Percentiles rank a stretch among this genome's conserved stretches.
These are phyloP conservation scores for Porcisia hertigi DNA, from an alignment of 208 protist species.

Conservation along the genomic window DNA sequence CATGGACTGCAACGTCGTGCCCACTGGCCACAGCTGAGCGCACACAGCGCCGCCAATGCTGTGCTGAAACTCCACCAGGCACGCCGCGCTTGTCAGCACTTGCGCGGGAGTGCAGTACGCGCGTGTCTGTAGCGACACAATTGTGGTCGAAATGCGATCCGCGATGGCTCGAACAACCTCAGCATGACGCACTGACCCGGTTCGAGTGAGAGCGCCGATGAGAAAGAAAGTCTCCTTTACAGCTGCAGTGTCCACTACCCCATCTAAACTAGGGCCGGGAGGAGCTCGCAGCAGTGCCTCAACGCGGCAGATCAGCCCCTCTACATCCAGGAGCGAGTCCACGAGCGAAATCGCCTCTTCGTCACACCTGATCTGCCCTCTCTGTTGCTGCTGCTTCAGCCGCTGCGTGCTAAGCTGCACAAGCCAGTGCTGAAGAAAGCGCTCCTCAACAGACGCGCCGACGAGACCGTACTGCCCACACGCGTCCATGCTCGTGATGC, in stretches of 20 bases:
- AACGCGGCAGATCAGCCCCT: conserved; percentile 35
- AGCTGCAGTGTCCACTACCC: conserved; percentile 31
- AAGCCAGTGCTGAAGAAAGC: conserved; percentile 31
- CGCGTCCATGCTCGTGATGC: conserved; percentile 45
- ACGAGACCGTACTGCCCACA: conserved; percentile 44
- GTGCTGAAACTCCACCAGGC: conserved; percentile 70
- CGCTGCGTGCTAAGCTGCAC: conserved; percentile 16
- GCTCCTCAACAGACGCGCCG: conserved; percentile 47
- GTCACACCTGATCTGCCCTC: neutral
- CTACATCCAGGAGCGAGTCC: conserved; percentile 38
- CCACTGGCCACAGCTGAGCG: conserved; percentile 20
- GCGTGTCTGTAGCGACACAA: conserved; percentile 52
- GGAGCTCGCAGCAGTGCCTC: conserved; percentile 25
- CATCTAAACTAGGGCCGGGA: neutral
- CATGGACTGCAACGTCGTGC: conserved; percentile 28
- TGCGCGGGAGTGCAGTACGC: conserved; percentile 37
- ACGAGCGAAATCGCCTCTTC: conserved; percentile 29
- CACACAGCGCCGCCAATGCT: conserved; percentile 43
- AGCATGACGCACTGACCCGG: conserved; percentile 11
- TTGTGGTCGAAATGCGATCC: conserved; percentile 27
- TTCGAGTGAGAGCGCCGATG: conserved; percentile 48
- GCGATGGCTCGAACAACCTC: conserved; percentile 30
- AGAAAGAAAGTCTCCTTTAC: conserved; percentile 79
- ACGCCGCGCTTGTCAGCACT: conserved; percentile 44
- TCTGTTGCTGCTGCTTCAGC: neutral